Base-by-base conservation (phyloP, 371 early-diverging fungal genomes). In the Lichtheimia ramosa region DNA sequence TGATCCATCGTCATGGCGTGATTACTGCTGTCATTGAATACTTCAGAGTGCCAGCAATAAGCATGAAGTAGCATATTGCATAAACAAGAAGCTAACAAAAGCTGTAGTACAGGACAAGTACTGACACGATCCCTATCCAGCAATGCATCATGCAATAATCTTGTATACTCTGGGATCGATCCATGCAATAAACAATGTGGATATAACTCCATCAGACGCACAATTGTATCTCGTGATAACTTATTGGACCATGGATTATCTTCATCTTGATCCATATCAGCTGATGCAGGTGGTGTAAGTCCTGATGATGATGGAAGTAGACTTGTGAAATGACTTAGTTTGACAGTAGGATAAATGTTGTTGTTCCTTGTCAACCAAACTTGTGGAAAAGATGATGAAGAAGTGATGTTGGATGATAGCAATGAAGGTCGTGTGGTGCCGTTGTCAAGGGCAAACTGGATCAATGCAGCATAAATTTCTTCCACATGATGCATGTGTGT, bases 61-160 rank as follows among this genome's bases (percentile, higher is more conserved):
- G 79, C 70, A 53, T 79, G 79, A 0, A 69, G 67, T 3, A 79
- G 54, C 74, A 79, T 73, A 42, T 79, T 71, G 49, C 75, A 73
- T 4, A 79, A 43, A 21, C 71, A 73, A 0, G 75, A 75, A 3
- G 72, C 65, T 40, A 62, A 65, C 8, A 77, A 21, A 10, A 77
- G 51, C 48, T 68, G 66, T 28, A 71, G 51, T 0, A 65, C 25
- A 48, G 72, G 67, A 34, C 70, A 54, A 24, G 62, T 13, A 12
- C 24, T 23, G 8, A 53, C 40, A 1, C 39, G 16, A 18, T 51
- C 27, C 1, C 42, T 58, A 15, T 62, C 60, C 23, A 67, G 39
- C 14, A 77, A 39, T 14, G 63, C 53, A 21, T 58, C 53, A 15
- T 43, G 51, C 21, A 73, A 69, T 16, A 70, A 24, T 4, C 56